A percentile compares a stretch with the other conserved stretches of the same genome.
Evolutionary conservation across 1,284 basidiomycete species (phyloP).

Genomic region (Rhodotorula sp.): DNA sequence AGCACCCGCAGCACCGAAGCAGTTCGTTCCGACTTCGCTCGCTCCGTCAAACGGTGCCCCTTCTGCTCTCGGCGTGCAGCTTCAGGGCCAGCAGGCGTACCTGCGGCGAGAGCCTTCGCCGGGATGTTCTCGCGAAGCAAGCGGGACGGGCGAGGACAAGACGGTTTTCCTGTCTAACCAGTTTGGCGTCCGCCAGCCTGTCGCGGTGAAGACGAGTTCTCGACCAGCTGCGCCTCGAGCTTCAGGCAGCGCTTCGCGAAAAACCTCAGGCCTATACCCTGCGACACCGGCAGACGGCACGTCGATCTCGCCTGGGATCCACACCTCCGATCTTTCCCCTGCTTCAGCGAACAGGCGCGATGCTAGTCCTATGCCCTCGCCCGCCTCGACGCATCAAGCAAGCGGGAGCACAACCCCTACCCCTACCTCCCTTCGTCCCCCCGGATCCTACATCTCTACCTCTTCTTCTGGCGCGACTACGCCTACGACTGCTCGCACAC

Average conservation of each 20-base stretch:
- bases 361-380: no score
- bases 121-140: background rate
- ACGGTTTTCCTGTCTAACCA: conserved; percentile 16
- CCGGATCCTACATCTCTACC: no score
- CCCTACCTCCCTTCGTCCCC: background rate
- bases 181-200: conserved; percentile 27
- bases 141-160: background rate
- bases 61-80: background rate
- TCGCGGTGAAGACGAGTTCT: conserved; percentile 24
- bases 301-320: background rate
- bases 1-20: conserved; percentile 8
- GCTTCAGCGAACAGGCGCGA: no score
- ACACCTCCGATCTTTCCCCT: background rate
- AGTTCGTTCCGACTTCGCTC: conserved; percentile 22
- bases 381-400: no score
- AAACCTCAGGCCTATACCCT: background rate
- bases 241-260: background rate
- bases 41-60: background rate
- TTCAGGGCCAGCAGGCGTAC: conserved; percentile 23
- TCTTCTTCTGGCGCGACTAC: background rate
- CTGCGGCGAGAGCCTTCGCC: conserved; percentile 12
- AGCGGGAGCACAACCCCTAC: background rate
- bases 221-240: conserved; percentile 13
- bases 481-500: background rate
- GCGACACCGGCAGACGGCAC: background rate